These are phyloP conservation scores for Coemansia guatemalensis DNA, from an alignment of 192 early-diverging fungal genomes.

Conservation along the genomic window DNA sequence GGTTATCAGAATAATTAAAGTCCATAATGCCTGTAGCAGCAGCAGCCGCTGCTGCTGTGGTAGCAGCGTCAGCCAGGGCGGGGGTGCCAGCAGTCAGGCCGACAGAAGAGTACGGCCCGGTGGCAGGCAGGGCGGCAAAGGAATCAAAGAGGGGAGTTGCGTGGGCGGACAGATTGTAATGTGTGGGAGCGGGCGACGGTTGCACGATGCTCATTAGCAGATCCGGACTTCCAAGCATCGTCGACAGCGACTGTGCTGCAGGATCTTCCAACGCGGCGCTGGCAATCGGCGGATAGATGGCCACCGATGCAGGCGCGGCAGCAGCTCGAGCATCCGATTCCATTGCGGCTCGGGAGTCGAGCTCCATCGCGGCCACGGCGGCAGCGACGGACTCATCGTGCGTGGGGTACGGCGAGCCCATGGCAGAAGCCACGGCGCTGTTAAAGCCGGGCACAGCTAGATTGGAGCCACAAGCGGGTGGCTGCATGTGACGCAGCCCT, in stretches of 20 bases:
- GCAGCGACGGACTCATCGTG: neutral
- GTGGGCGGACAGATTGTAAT: slow-evolving; percentile 34
- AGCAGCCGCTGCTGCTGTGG: neutral
- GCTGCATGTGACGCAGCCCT: slow-evolving; percentile 1
- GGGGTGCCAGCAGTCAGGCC: slow-evolving; percentile 1
- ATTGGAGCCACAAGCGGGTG: neutral
- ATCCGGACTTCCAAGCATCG: slow-evolving; percentile 33
- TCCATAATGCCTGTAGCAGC: slow-evolving; percentile 1
- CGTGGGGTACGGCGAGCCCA: neutral
- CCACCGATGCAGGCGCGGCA: slow-evolving; percentile 9
- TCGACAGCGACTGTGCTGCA: slow-evolving; percentile 22
- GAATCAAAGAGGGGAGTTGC: slow-evolving; percentile 33
- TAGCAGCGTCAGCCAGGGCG: neutral
- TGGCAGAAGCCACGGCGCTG: neutral
- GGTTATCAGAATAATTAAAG: neutral
- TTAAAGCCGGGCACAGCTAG: slow-evolving; percentile 8
- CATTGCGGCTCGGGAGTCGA: neutral
- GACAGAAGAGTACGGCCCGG: neutral
- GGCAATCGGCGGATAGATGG: slow-evolving; percentile 28
- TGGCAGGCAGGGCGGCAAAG: slow-evolving; percentile 10
- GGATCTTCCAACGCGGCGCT: slow-evolving; percentile 22
- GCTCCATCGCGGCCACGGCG: slow-evolving; percentile 5
- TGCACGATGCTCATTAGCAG: slow-evolving; percentile 41
- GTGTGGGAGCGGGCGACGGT: slow-evolving; percentile 30
- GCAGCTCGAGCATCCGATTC: neutral